Conservation (phyloP, 805 yeast species). For the Ogataea pilisensis region DNA sequence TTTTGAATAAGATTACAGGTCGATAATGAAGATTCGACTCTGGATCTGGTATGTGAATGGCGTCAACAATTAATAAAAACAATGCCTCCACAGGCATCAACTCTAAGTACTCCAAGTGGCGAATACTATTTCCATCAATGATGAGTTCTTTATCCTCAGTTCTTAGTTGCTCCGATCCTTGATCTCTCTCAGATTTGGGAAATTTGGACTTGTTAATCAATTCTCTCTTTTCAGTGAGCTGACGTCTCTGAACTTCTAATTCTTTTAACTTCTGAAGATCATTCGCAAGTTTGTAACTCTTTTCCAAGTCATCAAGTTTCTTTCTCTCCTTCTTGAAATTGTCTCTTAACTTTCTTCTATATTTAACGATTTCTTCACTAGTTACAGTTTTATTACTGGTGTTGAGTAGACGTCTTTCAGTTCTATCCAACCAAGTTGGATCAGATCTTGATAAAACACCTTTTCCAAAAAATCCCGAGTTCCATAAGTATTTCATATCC, state of each 20-base stretch:
- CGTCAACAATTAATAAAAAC: constrained; percentile 46
- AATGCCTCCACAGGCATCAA: constrained; percentile 72
- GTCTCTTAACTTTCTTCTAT: constrained; percentile 66
- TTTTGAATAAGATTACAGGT: constrained; percentile 11
- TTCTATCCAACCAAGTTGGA: constrained; percentile 82
- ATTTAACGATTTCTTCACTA: constrained; percentile 73
- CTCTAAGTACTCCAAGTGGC: constrained; percentile 50
- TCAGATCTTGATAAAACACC: constrained; percentile 87
- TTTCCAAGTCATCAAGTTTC: constrained; percentile 46
- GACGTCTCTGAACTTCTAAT: constrained; percentile 35
- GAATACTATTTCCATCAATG: constrained; percentile 21
- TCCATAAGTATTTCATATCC: constrained; percentile 66
- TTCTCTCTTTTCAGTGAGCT: constrained; percentile 18
- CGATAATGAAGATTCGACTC: constrained; percentile 1
- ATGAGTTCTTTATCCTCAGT: constrained; percentile 35
- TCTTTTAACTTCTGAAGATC: constrained; percentile 27
- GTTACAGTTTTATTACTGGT: constrained; percentile 30
- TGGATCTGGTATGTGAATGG: constrained; percentile 28
- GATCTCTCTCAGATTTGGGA: not conserved
- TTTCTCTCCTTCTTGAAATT: constrained; percentile 69
- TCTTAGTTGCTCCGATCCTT: constrained; percentile 21
- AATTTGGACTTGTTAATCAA: constrained; percentile 17
- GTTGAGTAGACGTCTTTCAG: constrained; percentile 44
- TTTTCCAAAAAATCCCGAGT: constrained; percentile 88
- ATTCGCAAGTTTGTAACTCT: constrained; percentile 25